A percentile compares a stretch with the other conserved stretches of the same genome.
phyloP scores from a whole-genome alignment of 2,329 filamentous ascomycete genomes.

The Mycogone perniciosa region DNA sequence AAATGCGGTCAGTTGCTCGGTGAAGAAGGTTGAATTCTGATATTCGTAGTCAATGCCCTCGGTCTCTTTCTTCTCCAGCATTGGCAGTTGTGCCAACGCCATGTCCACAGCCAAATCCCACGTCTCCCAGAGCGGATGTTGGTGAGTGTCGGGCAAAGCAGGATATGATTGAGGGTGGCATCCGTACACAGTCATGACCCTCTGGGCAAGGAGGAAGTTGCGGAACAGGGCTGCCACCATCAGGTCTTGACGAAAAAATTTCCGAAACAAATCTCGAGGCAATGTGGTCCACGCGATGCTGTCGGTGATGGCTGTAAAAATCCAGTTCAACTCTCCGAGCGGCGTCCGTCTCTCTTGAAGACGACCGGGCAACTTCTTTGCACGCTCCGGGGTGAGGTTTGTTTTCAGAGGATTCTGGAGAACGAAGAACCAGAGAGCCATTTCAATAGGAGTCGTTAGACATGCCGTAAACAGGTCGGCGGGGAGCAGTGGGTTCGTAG shows the following conservation, averaged over 20 bases:
- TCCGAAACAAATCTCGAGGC: constrained; percentile 84
- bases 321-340: constrained; percentile 96
- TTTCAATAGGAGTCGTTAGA: constrained; percentile 93
- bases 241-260: constrained; percentile 92
- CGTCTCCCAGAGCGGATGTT: constrained; percentile 92
- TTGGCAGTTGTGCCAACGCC: constrained; percentile 82
- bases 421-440: constrained; percentile 94
- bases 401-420: constrained; percentile 75
- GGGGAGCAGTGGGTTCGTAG: constrained; percentile 87
- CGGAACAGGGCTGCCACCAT: constrained; percentile 98
- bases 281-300: constrained; percentile 98
- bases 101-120: constrained; percentile 98
- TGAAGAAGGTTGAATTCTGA: constrained; percentile 91
- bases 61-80: constrained; percentile 71
- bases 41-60: constrained; percentile 80
- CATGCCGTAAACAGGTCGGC: constrained; percentile 95
- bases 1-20: constrained; percentile 93
- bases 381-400: constrained; percentile 69
- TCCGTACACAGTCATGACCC: constrained; percentile 93
- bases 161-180: constrained; percentile 93
- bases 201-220: constrained; percentile 89
- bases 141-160: constrained; percentile 85
- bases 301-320: constrained; percentile 97
- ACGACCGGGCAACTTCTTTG: constrained; percentile 82
- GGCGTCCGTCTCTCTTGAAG: constrained; percentile 90